These are phyloP conservation scores for Fraxinus americana DNA, from an alignment of 257 asterid genomes.

Conservation along the genomic window DNA sequence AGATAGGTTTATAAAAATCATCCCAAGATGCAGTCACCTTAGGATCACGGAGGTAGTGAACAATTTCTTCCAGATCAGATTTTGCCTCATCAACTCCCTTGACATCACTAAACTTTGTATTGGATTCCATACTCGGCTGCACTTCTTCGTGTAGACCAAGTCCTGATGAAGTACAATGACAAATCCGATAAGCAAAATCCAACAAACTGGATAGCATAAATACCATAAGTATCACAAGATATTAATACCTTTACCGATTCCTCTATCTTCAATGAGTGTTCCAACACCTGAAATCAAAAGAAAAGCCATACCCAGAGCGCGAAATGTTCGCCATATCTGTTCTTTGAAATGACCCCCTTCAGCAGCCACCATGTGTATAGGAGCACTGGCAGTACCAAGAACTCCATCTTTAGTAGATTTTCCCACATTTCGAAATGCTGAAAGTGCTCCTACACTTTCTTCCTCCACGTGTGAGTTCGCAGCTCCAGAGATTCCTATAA, in stretches of 20 bases:
- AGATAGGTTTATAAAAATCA: slow-evolving; percentile 10
- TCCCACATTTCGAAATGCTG: slow-evolving; percentile 71
- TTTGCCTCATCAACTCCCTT: slow-evolving; percentile 99
- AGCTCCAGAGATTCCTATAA: slow-evolving; percentile 54
- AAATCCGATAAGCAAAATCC: background rate
- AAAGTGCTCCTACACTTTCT: slow-evolving; percentile 62
- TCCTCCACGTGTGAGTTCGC: slow-evolving; percentile 50
- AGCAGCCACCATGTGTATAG: slow-evolving; percentile 86
- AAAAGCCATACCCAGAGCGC: slow-evolving; percentile 76
- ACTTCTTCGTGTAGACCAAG: slow-evolving; percentile 92
- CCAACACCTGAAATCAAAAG: slow-evolving; percentile 81
- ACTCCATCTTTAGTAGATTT: slow-evolving; percentile 69
- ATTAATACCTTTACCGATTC: slow-evolving; percentile 76
- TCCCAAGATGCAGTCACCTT: slow-evolving; percentile 52
- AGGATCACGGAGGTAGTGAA: slow-evolving; percentile 96
- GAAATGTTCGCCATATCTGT: slow-evolving; percentile 89
- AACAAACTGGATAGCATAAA: slow-evolving; percentile 11
- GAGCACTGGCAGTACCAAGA: slow-evolving; percentile 86
- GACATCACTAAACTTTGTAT: slow-evolving; percentile 82
- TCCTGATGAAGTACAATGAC: slow-evolving; percentile 43
- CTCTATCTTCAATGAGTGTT: slow-evolving; percentile 87
- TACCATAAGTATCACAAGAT: background rate
- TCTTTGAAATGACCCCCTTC: slow-evolving; percentile 86
- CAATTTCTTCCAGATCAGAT: slow-evolving; percentile 92
- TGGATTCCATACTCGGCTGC: slow-evolving; percentile 78